Evolutionary conservation across 129 eudicot genomes (phyloP).

Genomic region (Solidago caesia): DNA sequence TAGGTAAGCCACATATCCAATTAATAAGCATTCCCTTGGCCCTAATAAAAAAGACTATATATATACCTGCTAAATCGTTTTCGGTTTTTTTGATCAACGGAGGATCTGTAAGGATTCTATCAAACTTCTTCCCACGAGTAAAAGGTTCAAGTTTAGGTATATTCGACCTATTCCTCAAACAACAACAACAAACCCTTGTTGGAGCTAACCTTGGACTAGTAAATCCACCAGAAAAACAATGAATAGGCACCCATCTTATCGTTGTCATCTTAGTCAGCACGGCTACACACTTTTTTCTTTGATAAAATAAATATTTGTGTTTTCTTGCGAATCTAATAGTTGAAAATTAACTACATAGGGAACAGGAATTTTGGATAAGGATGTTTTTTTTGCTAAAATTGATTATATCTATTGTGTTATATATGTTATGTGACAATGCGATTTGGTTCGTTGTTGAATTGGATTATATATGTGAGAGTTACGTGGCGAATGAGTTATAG

Average conservation of each 20-base stretch:
- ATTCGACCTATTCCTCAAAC: slow-evolving; percentile 2
- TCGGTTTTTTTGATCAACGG: slow-evolving; percentile 22
- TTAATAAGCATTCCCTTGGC: too few species aligned
- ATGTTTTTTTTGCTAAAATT: background rate
- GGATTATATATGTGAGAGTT: background rate
- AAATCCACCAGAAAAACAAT: background rate
- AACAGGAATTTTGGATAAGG: slow-evolving; percentile 5
- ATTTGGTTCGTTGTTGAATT: too few species aligned
- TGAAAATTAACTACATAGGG: background rate
- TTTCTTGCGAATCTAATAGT: background rate
- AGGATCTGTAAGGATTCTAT: slow-evolving; percentile 17
- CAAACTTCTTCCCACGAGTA: background rate
- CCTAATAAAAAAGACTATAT: background rate
- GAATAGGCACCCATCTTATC: background rate
- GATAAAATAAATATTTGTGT: background rate
- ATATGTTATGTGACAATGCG: background rate
- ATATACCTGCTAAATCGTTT: slow-evolving; percentile 25
- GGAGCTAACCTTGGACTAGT: background rate
- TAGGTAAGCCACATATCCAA: too few species aligned
- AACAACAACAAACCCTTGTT: background rate
- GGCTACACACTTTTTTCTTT: too few species aligned
- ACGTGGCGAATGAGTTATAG: background rate
- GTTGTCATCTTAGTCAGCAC: background rate
- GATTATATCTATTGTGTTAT: background rate
- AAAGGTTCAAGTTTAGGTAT: slow-evolving; percentile 26